These are phyloP conservation scores for Tricholoma terreum DNA, from an alignment of 768 basidiomycete genomes.

Conservation along the genomic window DNA sequence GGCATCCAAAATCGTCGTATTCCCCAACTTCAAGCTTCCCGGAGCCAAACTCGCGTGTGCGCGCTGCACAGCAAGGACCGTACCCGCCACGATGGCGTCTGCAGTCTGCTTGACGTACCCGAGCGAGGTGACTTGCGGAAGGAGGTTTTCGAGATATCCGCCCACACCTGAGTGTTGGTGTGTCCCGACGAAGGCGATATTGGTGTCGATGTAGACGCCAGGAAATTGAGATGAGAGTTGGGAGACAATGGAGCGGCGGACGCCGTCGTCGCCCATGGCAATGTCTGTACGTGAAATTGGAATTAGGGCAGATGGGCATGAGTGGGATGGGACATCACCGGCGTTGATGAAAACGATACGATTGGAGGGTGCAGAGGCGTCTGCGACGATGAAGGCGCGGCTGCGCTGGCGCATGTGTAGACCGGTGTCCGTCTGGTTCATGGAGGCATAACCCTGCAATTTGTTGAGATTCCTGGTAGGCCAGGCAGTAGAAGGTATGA, in stretches of 20 bases:
- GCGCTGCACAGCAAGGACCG: slow-evolving; percentile 62
- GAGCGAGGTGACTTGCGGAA: slow-evolving; percentile 71
- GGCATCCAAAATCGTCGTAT: slow-evolving; percentile 63
- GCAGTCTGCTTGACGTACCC: slow-evolving; percentile 74
- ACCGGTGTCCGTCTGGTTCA: slow-evolving; percentile 67
- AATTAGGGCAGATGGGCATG: not conserved
- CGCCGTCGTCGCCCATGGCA: slow-evolving; percentile 77
- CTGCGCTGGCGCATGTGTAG: slow-evolving; percentile 78
- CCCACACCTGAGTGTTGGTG: slow-evolving; percentile 79
- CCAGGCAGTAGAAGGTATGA: not conserved
- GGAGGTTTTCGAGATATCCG: slow-evolving; percentile 74
- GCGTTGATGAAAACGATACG: slow-evolving; percentile 75
- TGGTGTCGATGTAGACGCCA: slow-evolving; percentile 63
- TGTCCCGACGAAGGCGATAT: slow-evolving; percentile 73
- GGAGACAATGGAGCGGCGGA: slow-evolving; percentile 65
- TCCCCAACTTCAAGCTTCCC: slow-evolving; percentile 62
- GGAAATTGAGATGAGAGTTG: slow-evolving; percentile 55
- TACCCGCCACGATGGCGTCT: slow-evolving; percentile 68
- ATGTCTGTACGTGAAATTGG: slow-evolving; percentile 49
- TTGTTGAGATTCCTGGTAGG: not conserved
- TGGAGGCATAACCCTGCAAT: slow-evolving; percentile 61
- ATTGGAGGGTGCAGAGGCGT: slow-evolving; percentile 50
- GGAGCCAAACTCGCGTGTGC: slow-evolving; percentile 62
- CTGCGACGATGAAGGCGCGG: slow-evolving; percentile 74
- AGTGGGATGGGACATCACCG: slow-evolving; percentile 36